These are phyloP conservation scores for Phialophora expanda DNA, from an alignment of 2,329 filamentous ascomycete species.

Conservation along the genomic window DNA sequence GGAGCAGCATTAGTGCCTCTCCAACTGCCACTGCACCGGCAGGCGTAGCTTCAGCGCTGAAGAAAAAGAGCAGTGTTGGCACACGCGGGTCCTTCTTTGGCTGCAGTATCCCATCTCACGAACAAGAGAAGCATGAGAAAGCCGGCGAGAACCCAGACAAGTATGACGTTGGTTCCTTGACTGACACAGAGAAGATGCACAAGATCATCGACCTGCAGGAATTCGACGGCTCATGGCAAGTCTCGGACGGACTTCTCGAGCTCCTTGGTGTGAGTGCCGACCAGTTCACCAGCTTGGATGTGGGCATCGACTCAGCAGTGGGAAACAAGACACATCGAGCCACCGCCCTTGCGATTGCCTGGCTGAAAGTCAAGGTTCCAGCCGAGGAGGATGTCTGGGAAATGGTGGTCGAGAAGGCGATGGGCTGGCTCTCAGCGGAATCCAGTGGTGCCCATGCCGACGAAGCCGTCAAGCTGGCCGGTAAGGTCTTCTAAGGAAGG, in stretches of 20 bases:
- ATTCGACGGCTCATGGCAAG: conserved; percentile 62
- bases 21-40: too few species aligned
- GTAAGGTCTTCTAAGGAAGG: neutral
- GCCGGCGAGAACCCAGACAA: neutral
- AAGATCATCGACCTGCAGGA: conserved; percentile 60
- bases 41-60: neutral
- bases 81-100: neutral
- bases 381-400: conserved; percentile 65
- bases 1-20: neutral
- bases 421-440: conserved; percentile 52
- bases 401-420: conserved; percentile 66
- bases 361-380: conserved; percentile 54
- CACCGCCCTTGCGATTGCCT: conserved; percentile 55
- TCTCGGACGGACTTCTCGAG: conserved; percentile 40
- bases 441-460: neutral
- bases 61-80: neutral
- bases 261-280: conserved; percentile 32
- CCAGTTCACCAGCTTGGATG: conserved; percentile 17
- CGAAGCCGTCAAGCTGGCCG: conserved; percentile 1
- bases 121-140: neutral
- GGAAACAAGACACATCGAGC: conserved; percentile 18
- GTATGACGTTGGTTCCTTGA: neutral
- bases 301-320: conserved; percentile 21
- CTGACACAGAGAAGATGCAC: conserved; percentile 44
- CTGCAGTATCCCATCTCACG: neutral